Evolutionary conservation across 495 filamentous ascomycete species (phyloP).

Genomic region (Apiosordaria backusii): DNA sequence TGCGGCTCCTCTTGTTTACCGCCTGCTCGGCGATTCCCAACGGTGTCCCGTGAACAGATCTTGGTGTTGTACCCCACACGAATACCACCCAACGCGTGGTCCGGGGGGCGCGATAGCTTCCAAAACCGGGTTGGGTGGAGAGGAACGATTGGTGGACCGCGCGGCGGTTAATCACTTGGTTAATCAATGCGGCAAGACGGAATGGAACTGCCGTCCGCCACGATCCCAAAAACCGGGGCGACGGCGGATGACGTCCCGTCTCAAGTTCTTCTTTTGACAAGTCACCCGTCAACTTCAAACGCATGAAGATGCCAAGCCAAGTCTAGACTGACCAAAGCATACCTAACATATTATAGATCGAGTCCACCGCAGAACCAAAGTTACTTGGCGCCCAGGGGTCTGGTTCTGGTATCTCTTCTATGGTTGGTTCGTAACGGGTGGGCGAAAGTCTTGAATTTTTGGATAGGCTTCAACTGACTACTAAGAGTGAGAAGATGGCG

Average conservation of each 20-base stretch:
- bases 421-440: too few relatives aligned
- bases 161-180: constrained; percentile 19
- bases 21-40: constrained; percentile 11
- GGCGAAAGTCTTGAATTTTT: too few relatives aligned
- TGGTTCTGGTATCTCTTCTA: too few relatives aligned
- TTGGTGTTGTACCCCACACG: constrained; percentile 13
- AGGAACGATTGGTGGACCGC: constrained; percentile 18
- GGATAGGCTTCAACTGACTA: too few relatives aligned
- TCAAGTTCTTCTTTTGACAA: neutral
- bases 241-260: constrained; percentile 21
- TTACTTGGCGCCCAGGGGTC: too few relatives aligned
- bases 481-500: neutral
- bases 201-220: constrained; percentile 19
- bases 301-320: neutral
- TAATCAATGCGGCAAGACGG: constrained; percentile 24
- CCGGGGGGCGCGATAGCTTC: constrained; percentile 16
- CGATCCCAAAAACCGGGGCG: constrained; percentile 21
- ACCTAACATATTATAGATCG: neutral
- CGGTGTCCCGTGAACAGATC: constrained; percentile 20
- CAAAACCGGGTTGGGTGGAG: constrained; percentile 15
- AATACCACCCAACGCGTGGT: constrained; percentile 21
- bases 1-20: constrained; percentile 4
- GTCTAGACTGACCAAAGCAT: neutral
- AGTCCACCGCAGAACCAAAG: neutral
- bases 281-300: neutral